These are phyloP conservation scores for Paramecium octaurelia DNA, from an alignment of 73 alveolate genomes.

Conservation along the genomic window DNA sequence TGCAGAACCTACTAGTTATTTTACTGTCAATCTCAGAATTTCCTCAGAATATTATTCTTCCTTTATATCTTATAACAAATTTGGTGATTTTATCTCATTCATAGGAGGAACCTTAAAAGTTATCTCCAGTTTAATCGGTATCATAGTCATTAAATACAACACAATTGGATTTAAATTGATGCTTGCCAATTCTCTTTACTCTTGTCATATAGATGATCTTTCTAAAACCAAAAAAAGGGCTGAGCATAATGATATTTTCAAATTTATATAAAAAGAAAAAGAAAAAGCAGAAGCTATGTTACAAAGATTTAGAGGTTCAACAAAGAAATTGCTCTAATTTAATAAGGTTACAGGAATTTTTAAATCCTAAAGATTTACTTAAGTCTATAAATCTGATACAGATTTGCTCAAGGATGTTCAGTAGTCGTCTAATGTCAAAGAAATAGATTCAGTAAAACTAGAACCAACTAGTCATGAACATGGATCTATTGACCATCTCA, in stretches of 20 bases:
- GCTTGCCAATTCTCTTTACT: not conserved
- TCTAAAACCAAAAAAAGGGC: not conserved
- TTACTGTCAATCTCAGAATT: not conserved
- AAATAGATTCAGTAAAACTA: not conserved
- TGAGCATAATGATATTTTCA: not conserved
- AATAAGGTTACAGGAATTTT: constrained; percentile 5
- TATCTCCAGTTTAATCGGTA: not conserved
- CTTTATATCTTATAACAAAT: not conserved
- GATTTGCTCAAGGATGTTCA: not conserved
- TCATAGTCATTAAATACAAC: not conserved
- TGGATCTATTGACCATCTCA: not conserved
- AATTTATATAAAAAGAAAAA: not conserved
- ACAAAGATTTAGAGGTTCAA: not conserved
- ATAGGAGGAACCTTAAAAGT: constrained; percentile 2
- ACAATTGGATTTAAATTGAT: not conserved
- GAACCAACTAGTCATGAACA: not conserved
- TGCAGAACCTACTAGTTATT: not conserved
- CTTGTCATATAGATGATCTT: not conserved
- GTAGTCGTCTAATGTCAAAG: not conserved
- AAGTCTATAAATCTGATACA: not conserved
- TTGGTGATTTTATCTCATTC: not conserved
- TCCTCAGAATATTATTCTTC: not conserved
- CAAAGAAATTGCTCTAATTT: not conserved
- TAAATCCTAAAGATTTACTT: not conserved
- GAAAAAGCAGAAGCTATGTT: not conserved